phyloP scores from a whole-genome alignment of 2,329 filamentous ascomycete species.

The Colletotrichum zoysiae region DNA sequence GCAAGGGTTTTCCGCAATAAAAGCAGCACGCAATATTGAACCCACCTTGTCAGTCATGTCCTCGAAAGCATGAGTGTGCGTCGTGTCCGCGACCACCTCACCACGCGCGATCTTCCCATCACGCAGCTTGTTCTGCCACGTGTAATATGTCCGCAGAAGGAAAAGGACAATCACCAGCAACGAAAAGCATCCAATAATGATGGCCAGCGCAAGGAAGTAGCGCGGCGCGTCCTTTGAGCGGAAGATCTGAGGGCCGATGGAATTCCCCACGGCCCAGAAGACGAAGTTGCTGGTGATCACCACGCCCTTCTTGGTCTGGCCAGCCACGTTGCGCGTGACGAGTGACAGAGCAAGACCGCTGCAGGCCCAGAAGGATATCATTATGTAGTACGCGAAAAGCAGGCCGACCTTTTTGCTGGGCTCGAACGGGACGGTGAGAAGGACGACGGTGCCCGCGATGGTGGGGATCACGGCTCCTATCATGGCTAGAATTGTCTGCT shows the following conservation, averaged over 20 bases:
- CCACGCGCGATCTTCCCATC: constrained; percentile 28
- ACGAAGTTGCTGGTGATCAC: constrained; percentile 57
- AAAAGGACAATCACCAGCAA: constrained; percentile 22
- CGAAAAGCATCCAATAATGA: constrained; percentile 26
- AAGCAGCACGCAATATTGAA: constrained; percentile 54
- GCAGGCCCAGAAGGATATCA: constrained; percentile 57
- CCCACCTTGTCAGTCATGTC: constrained; percentile 74
- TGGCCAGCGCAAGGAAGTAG: constrained; percentile 44
- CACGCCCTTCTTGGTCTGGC: constrained; percentile 59
- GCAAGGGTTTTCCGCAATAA: neutral
- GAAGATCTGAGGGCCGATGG: constrained; percentile 57
- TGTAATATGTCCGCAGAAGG: constrained; percentile 26
- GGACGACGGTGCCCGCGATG: constrained; percentile 56
- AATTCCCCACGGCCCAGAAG: constrained; percentile 57
- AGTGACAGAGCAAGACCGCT: constrained; percentile 58
- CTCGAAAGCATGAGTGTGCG: constrained; percentile 65
- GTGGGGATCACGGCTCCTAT: constrained; percentile 71
- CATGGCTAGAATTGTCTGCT: constrained; percentile 78
- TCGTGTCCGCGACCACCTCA: constrained; percentile 17
- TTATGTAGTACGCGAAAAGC: constrained; percentile 57
- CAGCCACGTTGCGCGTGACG: constrained; percentile 56
- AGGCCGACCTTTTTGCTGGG: constrained; percentile 54
- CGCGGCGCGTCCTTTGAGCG: constrained; percentile 50
- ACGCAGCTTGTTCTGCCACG: constrained; percentile 33
- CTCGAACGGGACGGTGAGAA: constrained; percentile 49